Evolutionary conservation across 1,139 yeast species (phyloP).

Genomic region (Geotrichum candidum): DNA sequence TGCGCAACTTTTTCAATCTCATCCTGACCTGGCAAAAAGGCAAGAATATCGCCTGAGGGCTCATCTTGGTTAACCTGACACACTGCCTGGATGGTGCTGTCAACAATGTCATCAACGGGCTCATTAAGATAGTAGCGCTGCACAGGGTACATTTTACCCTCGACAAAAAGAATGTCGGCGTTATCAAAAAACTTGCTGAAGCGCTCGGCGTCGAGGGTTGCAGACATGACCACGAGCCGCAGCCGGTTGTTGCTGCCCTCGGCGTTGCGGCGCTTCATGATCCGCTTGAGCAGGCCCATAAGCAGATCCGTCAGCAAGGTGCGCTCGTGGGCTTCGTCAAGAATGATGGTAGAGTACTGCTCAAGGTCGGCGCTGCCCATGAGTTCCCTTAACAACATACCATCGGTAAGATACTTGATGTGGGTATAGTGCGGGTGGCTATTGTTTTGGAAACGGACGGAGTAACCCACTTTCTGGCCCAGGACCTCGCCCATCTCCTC

Average conservation of each 20-base stretch:
- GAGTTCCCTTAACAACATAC: constrained; percentile 89
- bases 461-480: constrained; percentile 84
- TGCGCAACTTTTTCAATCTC: constrained; percentile 85
- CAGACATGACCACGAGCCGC: constrained; percentile 77
- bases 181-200: constrained; percentile 70
- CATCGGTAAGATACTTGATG: constrained; percentile 87
- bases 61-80: constrained; percentile 76
- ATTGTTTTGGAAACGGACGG: constrained; percentile 75
- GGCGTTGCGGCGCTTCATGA: constrained; percentile 35
- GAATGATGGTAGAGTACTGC: constrained; percentile 68
- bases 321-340: constrained; percentile 97
- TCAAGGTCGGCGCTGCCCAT: constrained; percentile 65
- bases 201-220: constrained; percentile 89
- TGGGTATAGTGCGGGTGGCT: constrained; percentile 48
- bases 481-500: constrained; percentile 68
- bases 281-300: constrained; percentile 75
- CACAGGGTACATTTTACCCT: constrained; percentile 87
- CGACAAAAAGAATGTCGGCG: constrained; percentile 78
- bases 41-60: constrained; percentile 75
- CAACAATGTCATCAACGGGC: constrained; percentile 76
- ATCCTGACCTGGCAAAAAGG: constrained; percentile 93
- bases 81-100: constrained; percentile 65
- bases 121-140: constrained; percentile 56
- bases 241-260: constrained; percentile 34
- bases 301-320: constrained; percentile 86